These are phyloP conservation scores for Rhynchospora pubera DNA, from an alignment of 176 grass and related monocot species.

Conservation along the genomic window DNA sequence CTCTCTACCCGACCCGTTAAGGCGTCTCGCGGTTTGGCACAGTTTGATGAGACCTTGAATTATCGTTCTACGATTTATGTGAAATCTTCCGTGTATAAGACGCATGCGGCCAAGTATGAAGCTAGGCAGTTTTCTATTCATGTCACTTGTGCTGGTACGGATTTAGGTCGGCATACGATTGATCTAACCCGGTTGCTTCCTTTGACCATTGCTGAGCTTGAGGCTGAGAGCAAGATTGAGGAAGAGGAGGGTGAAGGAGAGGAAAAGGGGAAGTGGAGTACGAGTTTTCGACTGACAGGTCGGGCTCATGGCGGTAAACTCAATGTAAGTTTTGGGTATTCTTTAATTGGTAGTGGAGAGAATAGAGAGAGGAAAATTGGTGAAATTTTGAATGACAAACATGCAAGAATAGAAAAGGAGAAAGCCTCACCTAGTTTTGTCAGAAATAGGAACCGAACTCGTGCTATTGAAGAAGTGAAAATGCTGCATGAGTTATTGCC, in stretches of 20 bases:
- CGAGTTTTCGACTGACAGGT: conserved; percentile 74
- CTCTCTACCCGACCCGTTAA: conserved; percentile 42
- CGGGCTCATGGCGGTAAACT: conserved; percentile 74
- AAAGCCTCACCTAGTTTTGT: conserved; percentile 29
- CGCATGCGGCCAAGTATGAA: conserved; percentile 71
- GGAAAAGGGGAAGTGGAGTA: conserved; percentile 80
- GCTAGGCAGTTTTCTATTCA: conserved; percentile 54
- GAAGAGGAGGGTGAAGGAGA: conserved; percentile 43
- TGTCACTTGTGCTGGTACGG: conserved; percentile 38
- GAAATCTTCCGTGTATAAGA: conserved; percentile 32
- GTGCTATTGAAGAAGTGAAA: conserved; percentile 51
- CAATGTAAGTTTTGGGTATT: conserved; percentile 66
- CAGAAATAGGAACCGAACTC: conserved; percentile 31
- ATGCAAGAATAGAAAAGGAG: conserved; percentile 23
- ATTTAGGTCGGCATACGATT: conserved; percentile 69
- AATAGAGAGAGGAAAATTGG: conserved; percentile 30
- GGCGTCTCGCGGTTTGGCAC: conserved; percentile 40
- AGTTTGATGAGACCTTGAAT: conserved; percentile 62
- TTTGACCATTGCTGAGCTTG: conserved; percentile 56
- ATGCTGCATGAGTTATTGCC: conserved; percentile 79
- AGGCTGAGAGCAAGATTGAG: conserved; percentile 28
- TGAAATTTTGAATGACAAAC: conserved; percentile 31
- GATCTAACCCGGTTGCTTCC: conserved; percentile 77
- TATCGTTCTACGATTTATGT: conserved; percentile 58
- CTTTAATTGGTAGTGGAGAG: conserved; percentile 20